These are phyloP conservation scores for Huntiella moniliformis DNA, from an alignment of 2,329 filamentous ascomycete genomes.

Conservation along the genomic window DNA sequence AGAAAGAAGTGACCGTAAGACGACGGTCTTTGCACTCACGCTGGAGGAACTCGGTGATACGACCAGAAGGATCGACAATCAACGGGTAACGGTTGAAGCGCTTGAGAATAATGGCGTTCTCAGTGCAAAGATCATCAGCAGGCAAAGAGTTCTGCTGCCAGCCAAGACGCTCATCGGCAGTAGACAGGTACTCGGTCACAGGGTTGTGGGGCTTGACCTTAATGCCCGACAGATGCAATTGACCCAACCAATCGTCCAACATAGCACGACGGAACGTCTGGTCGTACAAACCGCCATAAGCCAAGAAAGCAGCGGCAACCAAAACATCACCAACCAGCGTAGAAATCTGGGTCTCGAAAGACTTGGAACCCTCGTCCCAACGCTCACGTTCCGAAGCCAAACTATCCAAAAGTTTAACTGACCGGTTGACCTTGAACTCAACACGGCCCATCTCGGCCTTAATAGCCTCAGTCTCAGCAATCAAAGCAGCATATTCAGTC, in stretches of 20 bases:
- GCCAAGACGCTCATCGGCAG: conserved; percentile 78
- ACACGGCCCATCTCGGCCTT: conserved; percentile 93
- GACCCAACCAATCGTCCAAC: conserved; percentile 93
- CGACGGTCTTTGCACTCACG: conserved; percentile 86
- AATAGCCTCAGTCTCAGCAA: conserved; percentile 93
- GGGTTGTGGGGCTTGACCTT: conserved; percentile 86
- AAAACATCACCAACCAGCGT: conserved; percentile 92
- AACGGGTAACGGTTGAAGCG: conserved; percentile 96
- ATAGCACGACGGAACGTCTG: conserved; percentile 96
- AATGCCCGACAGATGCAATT: conserved; percentile 83
- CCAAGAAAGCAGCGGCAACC: conserved; percentile 89
- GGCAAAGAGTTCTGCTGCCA: conserved; percentile 92
- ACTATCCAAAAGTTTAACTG: conserved; percentile 83
- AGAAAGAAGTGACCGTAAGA: conserved; percentile 89
- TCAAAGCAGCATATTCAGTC: conserved; percentile 83
- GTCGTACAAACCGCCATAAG: conserved; percentile 92
- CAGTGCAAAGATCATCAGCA: conserved; percentile 92
- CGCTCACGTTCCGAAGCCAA: conserved; percentile 80
- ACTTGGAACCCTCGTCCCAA: conserved; percentile 95
- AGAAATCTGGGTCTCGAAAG: conserved; percentile 93
- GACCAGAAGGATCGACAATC: conserved; percentile 92
- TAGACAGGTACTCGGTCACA: conserved; percentile 89
- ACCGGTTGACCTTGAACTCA: conserved; percentile 94
- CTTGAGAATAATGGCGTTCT: conserved; percentile 94
- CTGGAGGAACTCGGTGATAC: conserved; percentile 85